Base-by-base conservation (phyloP, 164 flowering plant species). In the Magnolia changhungtana region DNA sequence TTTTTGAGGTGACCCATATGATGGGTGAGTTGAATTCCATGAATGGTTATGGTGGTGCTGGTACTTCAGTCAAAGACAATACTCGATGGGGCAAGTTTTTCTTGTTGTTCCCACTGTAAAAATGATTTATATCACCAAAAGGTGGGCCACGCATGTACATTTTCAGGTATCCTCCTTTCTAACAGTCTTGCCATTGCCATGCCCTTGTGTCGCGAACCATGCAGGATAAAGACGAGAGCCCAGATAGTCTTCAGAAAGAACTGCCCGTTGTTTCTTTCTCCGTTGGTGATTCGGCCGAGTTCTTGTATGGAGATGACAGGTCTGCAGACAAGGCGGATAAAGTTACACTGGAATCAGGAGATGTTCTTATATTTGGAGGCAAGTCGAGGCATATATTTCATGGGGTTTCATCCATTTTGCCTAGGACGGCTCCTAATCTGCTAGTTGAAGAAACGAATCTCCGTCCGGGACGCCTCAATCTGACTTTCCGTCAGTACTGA, bases 231-330 rank as follows among this genome's bases (percentile, higher is more conserved):
- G 98, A 92, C 73, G 98, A 95, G 80, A 86, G 91, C 75, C 2
- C 0, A 61, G 87, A 86, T 50, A 90, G 91, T 81, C 85, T 92
- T 19, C 18, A 3, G 0, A 85, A 77, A 75, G 84, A 87, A 69
- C 79, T 93, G 61, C 98, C 98, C 50, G 97, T 95, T n/a, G 94
- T 95, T 49, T 95, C 98, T 37, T 88, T 95, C 76, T 93, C 98
- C 23, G 77, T 92, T 75, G 98, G 98, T 4, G 92, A 95, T 78
- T 65, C 90, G 1, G 98, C 94, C 10, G 90, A 91, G 13, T 95
- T 95, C 75, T 72, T 88, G 66, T 93, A 86, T 78, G 89, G 92
- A 58, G 88, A 90, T 66, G 67, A 80, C 10, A 84, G 89, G 74
- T 90, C 90, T 71, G 78, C 68, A 19, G 87, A 79, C 21, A 84